Evolutionary conservation across 495 filamentous ascomycete genomes (phyloP), one percentile per base, ranked within the genome.

Genomic region (Podospora pseudocomata): DNA sequence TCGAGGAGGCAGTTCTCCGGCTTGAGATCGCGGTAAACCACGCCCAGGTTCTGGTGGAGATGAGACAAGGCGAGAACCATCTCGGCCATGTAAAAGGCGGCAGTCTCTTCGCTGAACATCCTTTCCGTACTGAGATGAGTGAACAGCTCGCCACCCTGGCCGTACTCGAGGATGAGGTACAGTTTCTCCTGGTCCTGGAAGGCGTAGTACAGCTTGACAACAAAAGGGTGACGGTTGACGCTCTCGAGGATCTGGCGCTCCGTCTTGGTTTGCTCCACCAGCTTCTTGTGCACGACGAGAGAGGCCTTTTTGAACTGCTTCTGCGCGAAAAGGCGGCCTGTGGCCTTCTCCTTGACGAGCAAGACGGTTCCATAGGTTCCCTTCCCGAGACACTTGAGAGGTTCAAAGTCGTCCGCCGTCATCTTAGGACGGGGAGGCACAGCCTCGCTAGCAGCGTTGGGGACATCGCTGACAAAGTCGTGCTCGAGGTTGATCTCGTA

Each of bases 181-280:
- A 99, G 88, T 80, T 97, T 99, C 82, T 97, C 92, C 70, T 91
- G 94, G 78, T 99, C 96, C 78, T 99, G 95, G 80, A 99, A 99
- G 27, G 95, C 95, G 75, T 99, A 99, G 81, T 90, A 99, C 13
- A 99, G 85, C 75, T 97, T 98, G 54, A 99, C 95, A 28, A 99
- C 92, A 73, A 97, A 98, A 0, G 95, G 94, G 74, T 99, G 96
- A 13, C 93, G 87, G 74, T 94, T 97, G 77, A 99, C 90, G 69
- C 91, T 94, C 79, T 99, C 95, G 60, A 99, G 84, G 67, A 99
- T 96, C 65, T 87, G 87, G 54, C 95, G 91, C 80, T 99, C 95
- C 13, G 95, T 97, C 83, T 96, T 96, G 54, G 95, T 97, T 77
- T 99, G 95, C 80, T 97, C 95, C 55, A 98, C 85, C 15, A 97